Evolutionary conservation across 139 green algal species (phyloP), one percentile per base, ranked within the genome.

Genomic region (Coelastrella sp.): DNA sequence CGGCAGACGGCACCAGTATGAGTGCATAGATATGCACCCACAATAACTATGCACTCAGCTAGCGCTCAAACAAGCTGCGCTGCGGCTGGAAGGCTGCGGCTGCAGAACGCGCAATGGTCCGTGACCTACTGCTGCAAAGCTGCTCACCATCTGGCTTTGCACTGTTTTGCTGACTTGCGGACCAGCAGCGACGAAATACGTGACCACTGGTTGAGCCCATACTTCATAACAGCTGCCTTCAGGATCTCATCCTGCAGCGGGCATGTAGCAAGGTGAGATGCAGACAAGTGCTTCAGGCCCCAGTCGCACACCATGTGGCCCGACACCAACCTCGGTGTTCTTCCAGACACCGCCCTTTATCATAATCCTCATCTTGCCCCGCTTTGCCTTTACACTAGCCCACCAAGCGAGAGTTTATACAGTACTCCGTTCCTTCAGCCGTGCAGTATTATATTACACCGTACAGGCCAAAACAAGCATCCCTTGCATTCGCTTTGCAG

Each of bases 181-280:
- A 98, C 97, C 8, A 99, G 95, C 76, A 99, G 95, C 11, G 98
- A 99, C 0, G 96, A 98, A 78, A 99, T 97, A 79, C 97, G 95
- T 23, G 97, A 93, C 97, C 96, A 98, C 92, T 98, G 96, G 91
- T 99, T 98, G 0, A 98, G 93, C 11, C 96, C 97, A 95, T 98
- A 99, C 89, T 99, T 99, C 98, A 99, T 99, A 5, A 99, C 98
- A 23, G 98, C 98, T 19, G 98, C 98, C 92, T 99, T 99, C 60
- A 99, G 96, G 83, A 99, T 99, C 89, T 99, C 98, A 98, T 99
- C 98, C 96, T 99, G 66, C 61, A 74, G 47, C 65, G 64, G 22
- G 17, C 14, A 76, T 76, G 68, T 14, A 17, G 68, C 5, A 61
- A 7, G 59, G n/a, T 16, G 11, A 32, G 68, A 22, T 47, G 68